phyloP scores from a whole-genome alignment of 2,329 filamentous ascomycete species.

The Torrubiellomyces zombiae region DNA sequence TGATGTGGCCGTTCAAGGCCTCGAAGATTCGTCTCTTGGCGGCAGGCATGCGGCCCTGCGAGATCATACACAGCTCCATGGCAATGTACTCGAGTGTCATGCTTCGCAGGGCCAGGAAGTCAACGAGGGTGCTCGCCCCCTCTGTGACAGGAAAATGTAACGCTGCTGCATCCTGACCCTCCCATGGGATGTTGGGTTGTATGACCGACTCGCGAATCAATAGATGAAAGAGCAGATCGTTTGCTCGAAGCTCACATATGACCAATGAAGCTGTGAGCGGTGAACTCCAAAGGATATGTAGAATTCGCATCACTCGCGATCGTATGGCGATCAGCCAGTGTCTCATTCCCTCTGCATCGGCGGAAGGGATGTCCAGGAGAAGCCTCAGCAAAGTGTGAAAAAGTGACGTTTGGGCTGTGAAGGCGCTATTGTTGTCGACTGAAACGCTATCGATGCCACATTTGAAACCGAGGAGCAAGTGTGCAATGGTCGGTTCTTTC shows the following conservation, averaged over 20 bases:
- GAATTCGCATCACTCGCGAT: constrained; percentile 51
- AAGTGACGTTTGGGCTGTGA: constrained; percentile 55
- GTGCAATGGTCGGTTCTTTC: constrained; percentile 70
- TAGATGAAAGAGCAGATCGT: constrained; percentile 65
- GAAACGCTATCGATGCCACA: constrained; percentile 57
- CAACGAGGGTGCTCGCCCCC: constrained; percentile 51
- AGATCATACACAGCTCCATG: constrained; percentile 65
- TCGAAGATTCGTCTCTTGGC: constrained; percentile 52
- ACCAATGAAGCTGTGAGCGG: constrained; percentile 60
- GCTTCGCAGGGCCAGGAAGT: constrained; percentile 64
- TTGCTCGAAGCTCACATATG: constrained; percentile 62
- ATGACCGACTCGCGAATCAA: constrained; percentile 58
- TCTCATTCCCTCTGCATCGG: constrained; percentile 41
- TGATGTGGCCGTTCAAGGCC: constrained; percentile 62
- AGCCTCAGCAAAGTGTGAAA: constrained; percentile 69
- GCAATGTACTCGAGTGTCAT: constrained; percentile 72
- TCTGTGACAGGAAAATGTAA: constrained; percentile 52
- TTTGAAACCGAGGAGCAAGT: constrained; percentile 75
- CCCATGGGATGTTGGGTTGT: constrained; percentile 54
- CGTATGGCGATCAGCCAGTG: constrained; percentile 56
- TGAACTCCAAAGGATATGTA: constrained; percentile 72
- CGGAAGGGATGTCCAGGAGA: constrained; percentile 51
- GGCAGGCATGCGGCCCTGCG: constrained; percentile 52
- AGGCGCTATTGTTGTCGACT: constrained; percentile 50
- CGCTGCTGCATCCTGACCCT: constrained; percentile 42